A percentile compares a stretch with the other conserved stretches of the same genome.
Conservation (phyloP, 1,284 basidiomycete genomes). For the Fomes fomentarius region DNA sequence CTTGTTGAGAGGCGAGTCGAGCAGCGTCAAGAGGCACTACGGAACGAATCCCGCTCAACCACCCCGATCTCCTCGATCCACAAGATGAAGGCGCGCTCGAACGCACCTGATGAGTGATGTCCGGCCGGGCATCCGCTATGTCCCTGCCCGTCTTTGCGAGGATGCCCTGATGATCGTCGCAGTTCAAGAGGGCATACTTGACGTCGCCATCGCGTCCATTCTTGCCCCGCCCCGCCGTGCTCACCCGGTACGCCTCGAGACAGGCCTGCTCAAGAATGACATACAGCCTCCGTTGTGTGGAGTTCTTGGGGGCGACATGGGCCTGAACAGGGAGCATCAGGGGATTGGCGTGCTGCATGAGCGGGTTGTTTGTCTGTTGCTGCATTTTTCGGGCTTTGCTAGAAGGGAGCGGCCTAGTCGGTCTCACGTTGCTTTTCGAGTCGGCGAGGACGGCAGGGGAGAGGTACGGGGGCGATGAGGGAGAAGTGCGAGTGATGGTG, state of each 20-base stretch:
- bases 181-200: slow-evolving; percentile 97
- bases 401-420: slow-evolving; percentile 49
- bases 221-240: slow-evolving; percentile 55
- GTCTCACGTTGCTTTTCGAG: slow-evolving; percentile 37
- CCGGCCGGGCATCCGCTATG: slow-evolving; percentile 96
- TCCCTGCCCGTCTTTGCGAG: slow-evolving; percentile 97
- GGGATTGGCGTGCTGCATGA: slow-evolving; percentile 61
- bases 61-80: neutral
- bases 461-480: too few species aligned
- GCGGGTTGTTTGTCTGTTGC: slow-evolving; percentile 35
- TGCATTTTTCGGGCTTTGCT: slow-evolving; percentile 50
- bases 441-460: slow-evolving; percentile 15
- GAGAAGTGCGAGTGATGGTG: slow-evolving; percentile 12
- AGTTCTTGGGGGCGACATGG: slow-evolving; percentile 71
- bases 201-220: slow-evolving; percentile 72
- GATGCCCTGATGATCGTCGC: slow-evolving; percentile 99
- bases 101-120: slow-evolving; percentile 96
- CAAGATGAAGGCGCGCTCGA: neutral
- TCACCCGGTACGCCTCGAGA: slow-evolving; percentile 92
- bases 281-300: slow-evolving; percentile 73
- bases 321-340: slow-evolving; percentile 82
- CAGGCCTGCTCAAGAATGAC: slow-evolving; percentile 95
- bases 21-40: slow-evolving; percentile 92
- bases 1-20: slow-evolving; percentile 99
- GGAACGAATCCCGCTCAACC: neutral